Evolutionary conservation across 208 protist genomes (phyloP), one percentile per base, ranked within the genome.

Genomic region (Jaenimonas drosophilae): DNA sequence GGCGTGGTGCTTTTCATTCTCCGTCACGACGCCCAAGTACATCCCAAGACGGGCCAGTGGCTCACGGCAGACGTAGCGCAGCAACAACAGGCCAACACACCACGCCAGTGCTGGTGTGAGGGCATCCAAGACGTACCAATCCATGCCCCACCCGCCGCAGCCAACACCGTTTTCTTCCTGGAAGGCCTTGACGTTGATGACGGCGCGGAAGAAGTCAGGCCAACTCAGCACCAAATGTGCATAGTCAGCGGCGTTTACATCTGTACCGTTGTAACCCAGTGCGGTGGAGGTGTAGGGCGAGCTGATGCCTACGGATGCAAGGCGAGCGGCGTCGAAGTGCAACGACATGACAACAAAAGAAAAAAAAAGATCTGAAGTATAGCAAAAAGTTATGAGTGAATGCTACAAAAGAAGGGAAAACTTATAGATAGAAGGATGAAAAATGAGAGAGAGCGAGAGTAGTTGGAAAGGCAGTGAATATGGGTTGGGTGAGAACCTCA

Each of bases 1-100:
- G 23, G 32, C 39, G 37, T 61, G 44, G 40, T 42, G 44, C 40
- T 37, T 46, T 14, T 38, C 27, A 33, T 71, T 63, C 44, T 70
- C 61, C 2, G 57, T 71, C 31, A 75, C 74, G 14, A 84, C 68
- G 16, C 66, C 70, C 59, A 80, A 54, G 44, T 73, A 70, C 7
- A 81, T 42, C 11, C 74, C 79, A 42, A 83, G 58, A 23, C 61
- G 59, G 9, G 58, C 59, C n/a, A 83, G 38, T 12, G 64, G 59
- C 28, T 64, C 44, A 27, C 51, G 60, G 14, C 33, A 59, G 7
- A 70, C 32, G 56, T 70, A 62, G 45, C 79, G 79, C n/a, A 81
- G 14, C 14, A 72, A 2, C 44, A 74, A 49, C 43, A 88, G 64
- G n/a, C 27, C 47, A 5, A 81, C 11, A 37, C 65, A 64, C 60